Evolutionary conservation across 768 basidiomycete genomes (phyloP).

Genomic region (Panaeolus cyanescens): DNA sequence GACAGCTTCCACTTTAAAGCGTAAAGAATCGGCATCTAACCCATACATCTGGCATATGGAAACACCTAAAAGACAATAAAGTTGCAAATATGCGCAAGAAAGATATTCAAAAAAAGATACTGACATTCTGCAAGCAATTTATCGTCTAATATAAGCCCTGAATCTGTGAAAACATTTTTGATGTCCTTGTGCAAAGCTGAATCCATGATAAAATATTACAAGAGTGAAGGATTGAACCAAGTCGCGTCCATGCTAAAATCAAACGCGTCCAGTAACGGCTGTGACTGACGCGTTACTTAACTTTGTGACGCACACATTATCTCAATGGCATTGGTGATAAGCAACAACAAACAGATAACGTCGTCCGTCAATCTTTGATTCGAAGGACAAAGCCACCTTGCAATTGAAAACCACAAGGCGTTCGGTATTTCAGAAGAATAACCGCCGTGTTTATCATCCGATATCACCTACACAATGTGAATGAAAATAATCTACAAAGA

Average conservation of each 20-base stretch:
- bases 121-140: slow-evolving; percentile 55
- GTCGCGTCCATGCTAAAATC: not conserved
- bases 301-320: not conserved
- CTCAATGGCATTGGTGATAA: not conserved
- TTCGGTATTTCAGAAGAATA: slow-evolving; percentile 9
- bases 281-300: not conserved
- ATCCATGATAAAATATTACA: slow-evolving; percentile 15
- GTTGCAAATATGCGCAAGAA: not conserved
- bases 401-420: not conserved
- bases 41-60: slow-evolving; percentile 67
- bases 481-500: slow-evolving; percentile 5
- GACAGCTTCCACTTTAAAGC: slow-evolving; percentile 71
- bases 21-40: slow-evolving; percentile 50
- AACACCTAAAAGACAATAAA: slow-evolving; percentile 46
- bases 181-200: slow-evolving; percentile 25
- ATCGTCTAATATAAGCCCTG: slow-evolving; percentile 36
- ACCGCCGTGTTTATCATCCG: not conserved
- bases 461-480: not conserved
- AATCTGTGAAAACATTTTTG: slow-evolving; percentile 23
- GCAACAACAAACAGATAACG: not conserved
- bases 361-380: not conserved
- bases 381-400: not conserved
- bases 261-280: not conserved
- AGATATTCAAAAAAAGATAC: slow-evolving; percentile 3
- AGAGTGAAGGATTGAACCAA: not conserved